Percentiles rank a stretch among this genome's conserved stretches.
Conservation (phyloP, 2,329 filamentous ascomycete genomes). For the Colletotrichum simmondsii region DNA sequence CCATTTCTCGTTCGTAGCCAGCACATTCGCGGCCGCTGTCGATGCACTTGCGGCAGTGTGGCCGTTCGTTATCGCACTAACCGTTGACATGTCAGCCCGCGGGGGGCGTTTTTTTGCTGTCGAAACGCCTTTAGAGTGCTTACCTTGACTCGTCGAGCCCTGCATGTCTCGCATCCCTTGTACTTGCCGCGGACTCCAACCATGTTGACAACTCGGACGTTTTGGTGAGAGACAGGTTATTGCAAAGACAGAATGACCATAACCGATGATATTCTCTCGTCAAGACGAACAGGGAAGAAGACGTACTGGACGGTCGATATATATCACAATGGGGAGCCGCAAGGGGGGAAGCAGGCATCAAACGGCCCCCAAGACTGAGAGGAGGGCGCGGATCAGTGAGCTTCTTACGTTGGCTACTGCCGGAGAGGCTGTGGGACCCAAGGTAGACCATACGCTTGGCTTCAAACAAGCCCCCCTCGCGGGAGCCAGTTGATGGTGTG, state of each 20-base stretch:
- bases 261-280: background rate
- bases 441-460: background rate
- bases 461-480: slow-evolving; percentile 19
- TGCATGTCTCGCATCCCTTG: slow-evolving; percentile 73
- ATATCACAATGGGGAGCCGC: slow-evolving; percentile 5
- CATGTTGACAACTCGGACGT: slow-evolving; percentile 51
- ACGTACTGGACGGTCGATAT: slow-evolving; percentile 13
- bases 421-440: slow-evolving; percentile 11
- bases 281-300: slow-evolving; percentile 1
- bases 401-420: slow-evolving; percentile 26
- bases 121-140: slow-evolving; percentile 34
- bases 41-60: slow-evolving; percentile 69
- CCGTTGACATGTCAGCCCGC: slow-evolving; percentile 10
- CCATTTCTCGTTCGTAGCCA: slow-evolving; percentile 71
- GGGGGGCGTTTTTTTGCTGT: slow-evolving; percentile 7
- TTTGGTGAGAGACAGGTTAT: background rate
- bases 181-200: slow-evolving; percentile 73
- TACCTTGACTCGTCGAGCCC: slow-evolving; percentile 69
- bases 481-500: slow-evolving; percentile 28
- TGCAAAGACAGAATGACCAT: slow-evolving; percentile 1
- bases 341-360: slow-evolving; percentile 10
- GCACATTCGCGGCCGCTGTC: slow-evolving; percentile 67
- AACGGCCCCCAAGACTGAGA: background rate
- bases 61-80: slow-evolving; percentile 71
- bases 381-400: slow-evolving; percentile 8